Evolutionary conservation across 768 basidiomycete genomes (phyloP).

Genomic region (Zangia roseola): DNA sequence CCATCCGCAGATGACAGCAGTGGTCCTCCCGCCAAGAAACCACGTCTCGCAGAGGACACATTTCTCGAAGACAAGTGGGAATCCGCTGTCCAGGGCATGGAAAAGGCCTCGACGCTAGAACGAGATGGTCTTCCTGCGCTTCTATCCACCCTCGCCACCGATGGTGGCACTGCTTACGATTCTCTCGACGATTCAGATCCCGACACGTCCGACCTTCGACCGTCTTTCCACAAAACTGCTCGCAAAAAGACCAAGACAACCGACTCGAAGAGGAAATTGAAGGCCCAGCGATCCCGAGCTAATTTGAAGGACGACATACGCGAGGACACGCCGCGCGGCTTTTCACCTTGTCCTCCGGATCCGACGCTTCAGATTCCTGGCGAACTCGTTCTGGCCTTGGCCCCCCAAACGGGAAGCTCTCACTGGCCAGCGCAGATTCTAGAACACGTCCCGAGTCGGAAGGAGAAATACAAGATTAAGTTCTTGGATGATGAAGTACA

Average conservation of each 20-base stretch:
- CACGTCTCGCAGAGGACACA: conserved; percentile 32
- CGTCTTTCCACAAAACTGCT: not conserved
- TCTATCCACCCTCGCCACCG: conserved; percentile 28
- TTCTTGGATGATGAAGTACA: conserved; percentile 54
- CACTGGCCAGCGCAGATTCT: conserved; percentile 73
- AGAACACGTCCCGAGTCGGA: conserved; percentile 40
- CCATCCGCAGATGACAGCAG: not conserved
- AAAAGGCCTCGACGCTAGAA: conserved; percentile 41
- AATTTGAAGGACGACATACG: conserved; percentile 15
- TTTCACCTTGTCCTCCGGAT: conserved; percentile 48
- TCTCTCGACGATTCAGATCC: conserved; percentile 28
- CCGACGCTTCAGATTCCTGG: conserved; percentile 58
- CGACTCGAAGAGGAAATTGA: conserved; percentile 14
- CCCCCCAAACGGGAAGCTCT: conserved; percentile 26
- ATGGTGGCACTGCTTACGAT: conserved; percentile 21
- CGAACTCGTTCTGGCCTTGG: conserved; percentile 58
- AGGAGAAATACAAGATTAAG: conserved; percentile 51
- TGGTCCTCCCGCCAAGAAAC: conserved; percentile 47
- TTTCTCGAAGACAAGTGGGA: conserved; percentile 44
- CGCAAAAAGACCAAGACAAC: conserved; percentile 8
- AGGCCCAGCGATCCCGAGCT: conserved; percentile 15
- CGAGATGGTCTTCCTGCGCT: conserved; percentile 50
- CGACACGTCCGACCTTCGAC: conserved; percentile 13
- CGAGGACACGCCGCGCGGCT: conserved; percentile 12
- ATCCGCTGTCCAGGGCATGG: conserved; percentile 46